Evolutionary conservation across 768 basidiomycete genomes (phyloP).

Genomic region (Coprinopsis strossmayeri): DNA sequence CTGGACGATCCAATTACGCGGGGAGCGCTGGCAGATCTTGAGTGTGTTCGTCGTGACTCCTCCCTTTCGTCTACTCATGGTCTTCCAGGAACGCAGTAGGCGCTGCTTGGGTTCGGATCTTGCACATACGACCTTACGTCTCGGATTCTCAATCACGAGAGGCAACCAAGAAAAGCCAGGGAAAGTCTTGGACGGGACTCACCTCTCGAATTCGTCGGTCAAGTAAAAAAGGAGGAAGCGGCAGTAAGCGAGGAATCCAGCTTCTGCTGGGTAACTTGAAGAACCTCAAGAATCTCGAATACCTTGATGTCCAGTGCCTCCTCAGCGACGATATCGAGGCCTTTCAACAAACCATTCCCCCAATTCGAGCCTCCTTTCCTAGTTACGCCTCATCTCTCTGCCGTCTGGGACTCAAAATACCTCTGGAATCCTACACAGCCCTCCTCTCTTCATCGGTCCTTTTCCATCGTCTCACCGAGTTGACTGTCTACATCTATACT

Average conservation of each 20-base stretch:
- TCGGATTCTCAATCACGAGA: neutral
- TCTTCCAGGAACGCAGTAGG: neutral
- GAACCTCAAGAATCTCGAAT: constrained; percentile 2
- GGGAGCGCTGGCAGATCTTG: neutral
- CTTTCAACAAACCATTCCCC: neutral
- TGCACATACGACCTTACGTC: constrained; percentile 3
- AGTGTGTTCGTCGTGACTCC: too few relatives aligned
- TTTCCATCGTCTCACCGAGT: constrained; percentile 1
- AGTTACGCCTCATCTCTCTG: neutral
- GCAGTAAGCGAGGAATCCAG: neutral
- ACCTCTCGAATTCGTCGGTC: neutral
- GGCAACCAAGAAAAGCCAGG: neutral
- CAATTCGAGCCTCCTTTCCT: neutral
- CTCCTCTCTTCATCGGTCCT: constrained; percentile 3
- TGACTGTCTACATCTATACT: constrained; percentile 1
- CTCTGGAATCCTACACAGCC: constrained; percentile 1
- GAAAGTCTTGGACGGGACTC: neutral
- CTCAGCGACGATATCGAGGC: constrained; percentile 4
- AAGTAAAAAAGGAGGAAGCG: neutral
- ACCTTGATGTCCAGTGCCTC: constrained; percentile 1
- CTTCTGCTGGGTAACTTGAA: neutral
- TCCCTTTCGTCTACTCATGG: too few relatives aligned
- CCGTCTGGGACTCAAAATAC: neutral
- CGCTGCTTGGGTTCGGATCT: neutral
- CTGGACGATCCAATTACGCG: neutral